Evolutionary conservation across 2,329 filamentous ascomycete genomes (phyloP).

Genomic region (Blastomyces percursus): DNA sequence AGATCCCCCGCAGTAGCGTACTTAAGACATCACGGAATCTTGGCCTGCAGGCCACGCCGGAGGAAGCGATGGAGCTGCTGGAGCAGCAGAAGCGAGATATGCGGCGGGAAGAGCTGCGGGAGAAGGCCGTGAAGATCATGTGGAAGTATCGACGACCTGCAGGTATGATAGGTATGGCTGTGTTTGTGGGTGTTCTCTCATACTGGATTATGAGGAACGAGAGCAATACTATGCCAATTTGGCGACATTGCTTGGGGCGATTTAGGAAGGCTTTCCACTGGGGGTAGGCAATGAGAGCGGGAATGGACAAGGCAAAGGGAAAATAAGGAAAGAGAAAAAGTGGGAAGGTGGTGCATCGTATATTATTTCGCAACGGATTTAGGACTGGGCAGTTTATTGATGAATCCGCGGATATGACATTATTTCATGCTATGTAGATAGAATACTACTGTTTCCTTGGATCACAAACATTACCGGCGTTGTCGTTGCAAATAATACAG

Average conservation of each 20-base stretch:
- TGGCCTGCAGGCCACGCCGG: slow-evolving; percentile 46
- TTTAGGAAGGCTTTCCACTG: slow-evolving; percentile 19
- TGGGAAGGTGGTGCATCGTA: not conserved
- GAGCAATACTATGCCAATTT: slow-evolving; percentile 23
- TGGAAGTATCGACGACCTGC: slow-evolving; percentile 58
- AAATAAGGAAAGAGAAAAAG: no score
- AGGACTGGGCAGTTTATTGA: not conserved
- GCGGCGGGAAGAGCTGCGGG: slow-evolving; percentile 49
- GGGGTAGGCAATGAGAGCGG: not conserved
- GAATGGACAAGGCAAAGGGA: not conserved
- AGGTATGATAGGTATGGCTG: slow-evolving; percentile 50
- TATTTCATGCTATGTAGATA: not conserved
- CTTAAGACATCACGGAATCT: slow-evolving; percentile 65
- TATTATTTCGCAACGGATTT: not conserved
- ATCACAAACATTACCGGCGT: not conserved
- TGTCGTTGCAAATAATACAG: not conserved
- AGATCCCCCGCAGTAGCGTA: slow-evolving; percentile 64
- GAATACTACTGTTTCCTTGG: not conserved
- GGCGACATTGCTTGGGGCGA: slow-evolving; percentile 19
- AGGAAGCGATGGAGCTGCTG: slow-evolving; percentile 59
- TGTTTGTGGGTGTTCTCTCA: slow-evolving; percentile 57
- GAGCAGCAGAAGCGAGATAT: slow-evolving; percentile 61
- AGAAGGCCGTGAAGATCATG: slow-evolving; percentile 42
- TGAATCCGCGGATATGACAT: not conserved
- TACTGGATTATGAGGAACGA: slow-evolving; percentile 50